Conservation (phyloP, 2,329 filamentous ascomycete genomes). For the Hymenoscyphus salicellus region DNA sequence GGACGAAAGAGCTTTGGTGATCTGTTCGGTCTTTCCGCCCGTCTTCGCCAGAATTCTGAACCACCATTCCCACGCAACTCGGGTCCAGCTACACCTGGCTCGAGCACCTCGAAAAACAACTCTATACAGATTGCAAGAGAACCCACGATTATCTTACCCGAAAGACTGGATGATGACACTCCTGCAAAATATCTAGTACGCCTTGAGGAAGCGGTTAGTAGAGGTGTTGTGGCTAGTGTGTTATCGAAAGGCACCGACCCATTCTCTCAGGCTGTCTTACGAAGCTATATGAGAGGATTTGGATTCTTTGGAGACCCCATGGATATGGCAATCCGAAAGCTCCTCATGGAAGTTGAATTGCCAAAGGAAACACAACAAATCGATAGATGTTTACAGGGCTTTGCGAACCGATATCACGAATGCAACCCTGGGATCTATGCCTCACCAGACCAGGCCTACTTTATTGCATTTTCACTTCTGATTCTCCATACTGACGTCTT, state of each 20-base stretch:
- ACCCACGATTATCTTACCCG: constrained; percentile 62
- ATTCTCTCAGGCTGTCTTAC: constrained; percentile 78
- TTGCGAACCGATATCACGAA: constrained; percentile 95
- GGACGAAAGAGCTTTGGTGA: constrained; percentile 92
- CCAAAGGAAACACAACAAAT: constrained; percentile 98
- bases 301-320: constrained; percentile 95
- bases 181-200: constrained; percentile 84
- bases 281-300: constrained; percentile 94
- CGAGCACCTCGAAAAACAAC: constrained; percentile 73
- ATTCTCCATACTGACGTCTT: constrained; percentile 98
- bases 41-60: constrained; percentile 80
- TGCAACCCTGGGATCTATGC: constrained; percentile 96
- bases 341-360: constrained; percentile 93
- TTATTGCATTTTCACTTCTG: constrained; percentile 93
- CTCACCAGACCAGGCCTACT: constrained; percentile 91
- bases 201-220: constrained; percentile 74
- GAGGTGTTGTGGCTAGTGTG: constrained; percentile 78
- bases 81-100: constrained; percentile 67
- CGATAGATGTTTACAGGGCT: constrained; percentile 87
- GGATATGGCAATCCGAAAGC: constrained; percentile 94
- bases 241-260: constrained; percentile 82
- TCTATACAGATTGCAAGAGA: constrained; percentile 77
- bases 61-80: constrained; percentile 63
- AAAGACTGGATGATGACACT: constrained; percentile 81
- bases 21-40: constrained; percentile 69